A percentile compares a stretch with the other conserved stretches of the same genome.
Conservation (phyloP, 2,329 filamentous ascomycete species). For the Alternaria burnsii region DNA sequence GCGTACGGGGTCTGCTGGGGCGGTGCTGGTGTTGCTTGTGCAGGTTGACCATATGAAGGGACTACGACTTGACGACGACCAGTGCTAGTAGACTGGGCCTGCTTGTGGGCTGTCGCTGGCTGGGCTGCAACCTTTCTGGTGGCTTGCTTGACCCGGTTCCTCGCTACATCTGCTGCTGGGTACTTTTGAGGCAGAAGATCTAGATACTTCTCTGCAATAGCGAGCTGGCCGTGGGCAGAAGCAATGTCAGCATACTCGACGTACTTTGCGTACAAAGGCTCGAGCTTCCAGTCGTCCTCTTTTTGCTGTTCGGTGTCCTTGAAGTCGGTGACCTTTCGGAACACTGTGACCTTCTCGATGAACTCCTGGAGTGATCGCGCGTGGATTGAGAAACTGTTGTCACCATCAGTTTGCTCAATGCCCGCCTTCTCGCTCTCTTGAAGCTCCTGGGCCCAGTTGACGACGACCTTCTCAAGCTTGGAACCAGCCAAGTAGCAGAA, state of each 20-base stretch:
- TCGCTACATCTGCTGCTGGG: slow-evolving; percentile 84
- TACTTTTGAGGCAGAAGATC: slow-evolving; percentile 84
- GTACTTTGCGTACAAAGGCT: slow-evolving; percentile 90
- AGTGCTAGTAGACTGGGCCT: slow-evolving; percentile 49
- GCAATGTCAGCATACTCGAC: slow-evolving; percentile 96
- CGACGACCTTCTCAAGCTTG: slow-evolving; percentile 95
- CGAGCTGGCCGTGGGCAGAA: slow-evolving; percentile 85
- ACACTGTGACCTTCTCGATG: slow-evolving; percentile 97
- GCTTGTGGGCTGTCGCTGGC: slow-evolving; percentile 50
- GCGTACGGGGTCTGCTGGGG: slow-evolving; percentile 33
- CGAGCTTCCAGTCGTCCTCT: slow-evolving; percentile 85
- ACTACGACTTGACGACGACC: slow-evolving; percentile 49
- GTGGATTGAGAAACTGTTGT: slow-evolving; percentile 90
- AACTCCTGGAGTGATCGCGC: slow-evolving; percentile 88
- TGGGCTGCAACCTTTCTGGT: slow-evolving; percentile 69
- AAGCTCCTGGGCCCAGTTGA: slow-evolving; percentile 91
- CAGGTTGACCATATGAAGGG: slow-evolving; percentile 41
- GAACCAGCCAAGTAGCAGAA: slow-evolving; percentile 97
- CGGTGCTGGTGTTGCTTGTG: slow-evolving; percentile 28
- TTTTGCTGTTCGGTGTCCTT: slow-evolving; percentile 77
- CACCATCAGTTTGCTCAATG: slow-evolving; percentile 72
- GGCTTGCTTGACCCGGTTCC: slow-evolving; percentile 84
- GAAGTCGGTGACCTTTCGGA: slow-evolving; percentile 93
- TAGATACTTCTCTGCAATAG: slow-evolving; percentile 89
- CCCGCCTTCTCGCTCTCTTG: slow-evolving; percentile 81